A percentile compares a stretch with the other conserved stretches of the same genome.
Evolutionary conservation across 2,329 filamentous ascomycete species (phyloP).

Genomic region (Colletotrichum lentis): DNA sequence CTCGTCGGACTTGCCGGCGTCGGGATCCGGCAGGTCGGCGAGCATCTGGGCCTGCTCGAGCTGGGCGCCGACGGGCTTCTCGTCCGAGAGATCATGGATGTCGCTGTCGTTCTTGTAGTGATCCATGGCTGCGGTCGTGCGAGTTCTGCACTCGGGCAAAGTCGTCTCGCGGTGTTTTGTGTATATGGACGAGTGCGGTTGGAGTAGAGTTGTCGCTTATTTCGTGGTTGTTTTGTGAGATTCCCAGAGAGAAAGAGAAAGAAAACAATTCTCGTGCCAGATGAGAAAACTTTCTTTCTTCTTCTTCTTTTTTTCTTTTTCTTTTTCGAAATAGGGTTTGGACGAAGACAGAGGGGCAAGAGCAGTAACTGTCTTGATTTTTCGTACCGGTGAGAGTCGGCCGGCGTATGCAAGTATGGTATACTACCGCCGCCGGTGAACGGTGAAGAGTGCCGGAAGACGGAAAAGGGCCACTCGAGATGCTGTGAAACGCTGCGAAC

Average conservation of each 20-base stretch:
- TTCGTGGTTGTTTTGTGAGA: background rate
- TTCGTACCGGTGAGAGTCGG: too few relatives aligned
- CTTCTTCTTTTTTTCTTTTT: too few relatives aligned
- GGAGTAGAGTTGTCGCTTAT: background rate
- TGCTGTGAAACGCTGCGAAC: constrained; percentile 26
- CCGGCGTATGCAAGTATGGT: too few relatives aligned
- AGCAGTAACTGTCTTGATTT: background rate
- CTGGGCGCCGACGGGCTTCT: constrained; percentile 35
- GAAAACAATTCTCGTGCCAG: background rate
- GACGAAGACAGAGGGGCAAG: background rate
- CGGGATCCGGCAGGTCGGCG: constrained; percentile 52
- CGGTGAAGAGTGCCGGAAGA: background rate
- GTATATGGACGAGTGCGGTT: background rate
- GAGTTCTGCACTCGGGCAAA: background rate
- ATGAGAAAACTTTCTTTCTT: background rate
- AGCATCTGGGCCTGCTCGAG: constrained; percentile 44
- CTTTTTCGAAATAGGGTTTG: background rate
- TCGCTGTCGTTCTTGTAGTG: constrained; percentile 34
- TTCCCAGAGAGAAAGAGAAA: background rate
- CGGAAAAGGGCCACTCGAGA: background rate
- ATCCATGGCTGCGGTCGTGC: constrained; percentile 29
- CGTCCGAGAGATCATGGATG: constrained; percentile 32
- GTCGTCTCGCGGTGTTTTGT: background rate
- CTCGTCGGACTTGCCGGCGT: constrained; percentile 69
- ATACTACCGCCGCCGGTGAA: background rate